phyloP scores from a whole-genome alignment of 1,139 yeast genomes.

The Pichia norvegensis region DNA sequence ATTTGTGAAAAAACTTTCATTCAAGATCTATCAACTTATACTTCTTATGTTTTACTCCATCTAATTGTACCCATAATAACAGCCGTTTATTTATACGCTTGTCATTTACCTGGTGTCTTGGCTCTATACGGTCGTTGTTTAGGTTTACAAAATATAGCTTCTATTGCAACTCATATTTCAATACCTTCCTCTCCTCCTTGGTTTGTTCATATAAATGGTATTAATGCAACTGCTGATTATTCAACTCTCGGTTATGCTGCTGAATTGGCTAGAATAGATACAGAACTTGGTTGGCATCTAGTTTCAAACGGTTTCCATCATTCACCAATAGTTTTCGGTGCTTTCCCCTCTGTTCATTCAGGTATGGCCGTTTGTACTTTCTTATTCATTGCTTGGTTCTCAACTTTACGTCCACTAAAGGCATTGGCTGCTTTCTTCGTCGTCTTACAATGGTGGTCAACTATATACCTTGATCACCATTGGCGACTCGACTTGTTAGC shows the following conservation, averaged over 20 bases:
- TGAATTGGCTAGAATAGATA: slow-evolving; percentile 57
- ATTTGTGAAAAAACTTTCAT: slow-evolving; percentile 28
- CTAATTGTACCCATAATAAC: slow-evolving; percentile 55
- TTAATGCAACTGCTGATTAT: slow-evolving; percentile 45
- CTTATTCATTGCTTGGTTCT: slow-evolving; percentile 34
- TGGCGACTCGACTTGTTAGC: slow-evolving; percentile 54
- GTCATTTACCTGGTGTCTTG: slow-evolving; percentile 55
- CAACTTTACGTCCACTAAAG: slow-evolving; percentile 12
- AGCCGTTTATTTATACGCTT: slow-evolving; percentile 56
- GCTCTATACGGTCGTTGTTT: slow-evolving; percentile 45
- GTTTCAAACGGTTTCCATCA: slow-evolving; percentile 57
- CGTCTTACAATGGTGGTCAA: slow-evolving; percentile 63
- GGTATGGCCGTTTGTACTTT: slow-evolving; percentile 36
- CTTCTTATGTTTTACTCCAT: slow-evolving; percentile 54
- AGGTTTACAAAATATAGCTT: slow-evolving; percentile 53
- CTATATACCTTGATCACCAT: slow-evolving; percentile 66
- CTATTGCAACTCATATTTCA: slow-evolving; percentile 51
- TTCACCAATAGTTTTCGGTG: slow-evolving; percentile 66
- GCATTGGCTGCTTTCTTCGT: slow-evolving; percentile 34
- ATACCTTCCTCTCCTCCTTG: slow-evolving; percentile 70
- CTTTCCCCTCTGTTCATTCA: slow-evolving; percentile 59
- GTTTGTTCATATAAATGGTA: slow-evolving; percentile 56
- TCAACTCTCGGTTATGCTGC: slow-evolving; percentile 65
- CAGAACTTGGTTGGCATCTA: slow-evolving; percentile 54
- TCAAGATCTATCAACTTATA: slow-evolving; percentile 52